phyloP scores from a whole-genome alignment of 345 rosid genomes.

The Camelina hispida region DNA sequence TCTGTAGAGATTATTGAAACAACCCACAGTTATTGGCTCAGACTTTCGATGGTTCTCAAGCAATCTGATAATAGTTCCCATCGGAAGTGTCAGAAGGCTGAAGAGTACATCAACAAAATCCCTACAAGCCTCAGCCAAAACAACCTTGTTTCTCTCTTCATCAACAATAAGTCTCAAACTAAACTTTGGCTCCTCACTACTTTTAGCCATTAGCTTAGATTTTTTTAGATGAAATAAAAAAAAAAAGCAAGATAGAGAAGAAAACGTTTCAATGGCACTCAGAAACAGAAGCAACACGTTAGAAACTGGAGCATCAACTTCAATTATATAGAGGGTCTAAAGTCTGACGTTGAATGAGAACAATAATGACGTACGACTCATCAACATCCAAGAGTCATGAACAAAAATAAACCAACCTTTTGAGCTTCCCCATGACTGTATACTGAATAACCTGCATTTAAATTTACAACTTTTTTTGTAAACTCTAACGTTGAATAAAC shows the following conservation, averaged over 20 bases:
- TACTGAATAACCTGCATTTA: too few species aligned
- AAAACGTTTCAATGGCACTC: not conserved
- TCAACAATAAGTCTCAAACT: conserved; percentile 32
- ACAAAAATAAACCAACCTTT: not conserved
- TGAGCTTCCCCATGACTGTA: not conserved
- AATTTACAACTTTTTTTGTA: too few species aligned
- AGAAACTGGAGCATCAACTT: not conserved
- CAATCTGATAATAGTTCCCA: conserved; percentile 26
- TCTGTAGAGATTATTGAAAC: conserved; percentile 23
- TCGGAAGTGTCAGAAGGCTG: conserved; percentile 27
- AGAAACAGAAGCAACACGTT: not conserved
- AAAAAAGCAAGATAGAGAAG: not conserved
- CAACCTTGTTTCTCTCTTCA: conserved; percentile 21
- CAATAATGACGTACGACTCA: not conserved
- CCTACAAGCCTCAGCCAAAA: conserved; percentile 25
- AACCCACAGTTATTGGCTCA: not conserved
- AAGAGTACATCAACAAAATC: conserved; percentile 37
- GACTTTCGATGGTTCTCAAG: conserved; percentile 14
- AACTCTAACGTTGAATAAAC: too few species aligned
- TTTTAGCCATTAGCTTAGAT: conserved; percentile 5
- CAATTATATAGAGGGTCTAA: not conserved
- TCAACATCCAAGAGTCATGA: not conserved
- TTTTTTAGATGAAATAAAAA: not conserved
- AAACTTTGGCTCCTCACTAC: not conserved
- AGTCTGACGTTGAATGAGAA: not conserved